A percentile compares a stretch with the other conserved stretches of the same genome.
Conservation (phyloP, 2,329 filamentous ascomycete species). For the Sarocladium strictum region DNA sequence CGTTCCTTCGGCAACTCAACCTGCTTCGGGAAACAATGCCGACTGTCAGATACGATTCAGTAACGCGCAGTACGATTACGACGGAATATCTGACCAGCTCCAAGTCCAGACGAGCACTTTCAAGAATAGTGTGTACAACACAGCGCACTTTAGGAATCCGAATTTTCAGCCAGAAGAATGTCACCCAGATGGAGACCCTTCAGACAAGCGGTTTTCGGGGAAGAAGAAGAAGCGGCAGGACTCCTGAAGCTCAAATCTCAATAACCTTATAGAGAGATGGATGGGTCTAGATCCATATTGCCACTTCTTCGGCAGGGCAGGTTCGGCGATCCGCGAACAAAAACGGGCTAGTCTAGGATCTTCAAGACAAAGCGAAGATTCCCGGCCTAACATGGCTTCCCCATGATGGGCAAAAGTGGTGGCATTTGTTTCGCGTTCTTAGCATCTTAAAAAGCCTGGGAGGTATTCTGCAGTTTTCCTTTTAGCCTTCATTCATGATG, state of each 20-base stretch:
- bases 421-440: no score
- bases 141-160: constrained; percentile 61
- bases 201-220: neutral
- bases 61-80: constrained; percentile 39
- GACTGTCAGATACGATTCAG: constrained; percentile 39
- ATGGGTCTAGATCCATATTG: no score
- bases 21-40: constrained; percentile 16
- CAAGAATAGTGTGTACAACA: constrained; percentile 62
- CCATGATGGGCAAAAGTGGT: no score
- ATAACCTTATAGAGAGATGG: no score
- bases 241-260: neutral
- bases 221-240: constrained; percentile 6
- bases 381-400: no score
- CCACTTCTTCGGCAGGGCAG: no score
- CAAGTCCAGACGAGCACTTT: constrained; percentile 50
- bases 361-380: no score
- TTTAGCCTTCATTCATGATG: no score
- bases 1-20: neutral
- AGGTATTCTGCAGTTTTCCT: no score
- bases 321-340: no score
- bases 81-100: constrained; percentile 38
- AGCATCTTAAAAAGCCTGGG: no score
- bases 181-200: neutral
- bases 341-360: no score
- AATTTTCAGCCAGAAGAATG: constrained; percentile 38